Conservation (phyloP, 768 basidiomycete genomes). For the Leccinum subgranulosum region DNA sequence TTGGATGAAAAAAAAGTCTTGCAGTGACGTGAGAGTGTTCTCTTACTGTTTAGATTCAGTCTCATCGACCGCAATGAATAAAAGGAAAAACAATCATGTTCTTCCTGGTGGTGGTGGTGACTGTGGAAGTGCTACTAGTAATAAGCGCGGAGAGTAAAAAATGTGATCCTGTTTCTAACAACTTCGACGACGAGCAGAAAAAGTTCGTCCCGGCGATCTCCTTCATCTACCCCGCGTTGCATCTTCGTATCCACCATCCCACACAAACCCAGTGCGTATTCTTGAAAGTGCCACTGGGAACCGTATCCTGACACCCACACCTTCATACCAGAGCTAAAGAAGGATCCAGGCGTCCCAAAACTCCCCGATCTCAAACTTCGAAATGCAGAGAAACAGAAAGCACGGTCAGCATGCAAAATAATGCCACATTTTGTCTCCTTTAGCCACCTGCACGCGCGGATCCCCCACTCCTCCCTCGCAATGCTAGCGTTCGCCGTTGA, state of each 20-base stretch:
- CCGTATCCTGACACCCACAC: neutral
- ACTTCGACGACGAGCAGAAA: constrained; percentile 33
- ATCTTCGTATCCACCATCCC: constrained; percentile 9
- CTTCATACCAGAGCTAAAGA: constrained; percentile 58
- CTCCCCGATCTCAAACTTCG: constrained; percentile 71
- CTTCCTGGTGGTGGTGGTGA: too few species aligned
- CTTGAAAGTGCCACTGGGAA: neutral
- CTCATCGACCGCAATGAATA: too few species aligned
- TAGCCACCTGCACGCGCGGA: constrained; percentile 35
- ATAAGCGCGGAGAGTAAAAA: constrained; percentile 12
- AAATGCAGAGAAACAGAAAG: constrained; percentile 49
- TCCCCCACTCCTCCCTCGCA: constrained; percentile 58
- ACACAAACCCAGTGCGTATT: constrained; percentile 25
- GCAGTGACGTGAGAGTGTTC: too few species aligned
- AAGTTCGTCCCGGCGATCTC: constrained; percentile 20
- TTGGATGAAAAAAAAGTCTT: too few species aligned
- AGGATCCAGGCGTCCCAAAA: constrained; percentile 86
- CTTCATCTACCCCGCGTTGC: neutral
- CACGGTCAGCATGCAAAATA: constrained; percentile 37
- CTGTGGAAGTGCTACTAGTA: neutral
- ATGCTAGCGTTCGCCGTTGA: constrained; percentile 39
- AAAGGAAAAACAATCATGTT: too few species aligned
- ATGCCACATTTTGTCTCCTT: neutral
- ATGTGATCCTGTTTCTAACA: neutral
- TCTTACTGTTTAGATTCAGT: too few species aligned